Evolutionary conservation across 2,329 filamentous ascomycete species (phyloP).

Genomic region (Tolypocladium sp.): DNA sequence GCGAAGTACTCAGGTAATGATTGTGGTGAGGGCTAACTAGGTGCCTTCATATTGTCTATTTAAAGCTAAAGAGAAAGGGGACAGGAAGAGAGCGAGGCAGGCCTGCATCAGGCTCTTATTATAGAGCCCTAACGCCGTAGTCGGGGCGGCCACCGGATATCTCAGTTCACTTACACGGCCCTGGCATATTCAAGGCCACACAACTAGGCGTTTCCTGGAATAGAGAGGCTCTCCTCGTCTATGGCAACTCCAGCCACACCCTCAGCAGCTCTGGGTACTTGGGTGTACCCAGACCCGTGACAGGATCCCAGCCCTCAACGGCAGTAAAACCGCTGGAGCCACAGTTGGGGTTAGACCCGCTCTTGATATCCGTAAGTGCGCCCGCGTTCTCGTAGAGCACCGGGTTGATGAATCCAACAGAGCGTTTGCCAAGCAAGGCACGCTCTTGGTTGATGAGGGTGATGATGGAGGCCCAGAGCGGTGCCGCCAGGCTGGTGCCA

Average conservation of each 20-base stretch:
- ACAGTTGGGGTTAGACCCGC: constrained; percentile 27
- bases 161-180: no score
- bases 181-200: no score
- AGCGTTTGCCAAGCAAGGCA: constrained; percentile 19
- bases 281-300: constrained; percentile 6
- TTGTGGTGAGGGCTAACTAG: no score
- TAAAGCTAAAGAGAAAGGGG: no score
- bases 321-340: constrained; percentile 10
- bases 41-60: no score
- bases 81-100: no score
- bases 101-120: no score
- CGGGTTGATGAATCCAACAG: constrained; percentile 31
- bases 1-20: no score
- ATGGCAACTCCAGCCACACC: constrained; percentile 3
- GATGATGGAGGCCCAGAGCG: constrained; percentile 11
- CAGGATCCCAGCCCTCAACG: constrained; percentile 7
- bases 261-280: constrained; percentile 5
- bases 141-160: no score
- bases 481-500: constrained; percentile 11
- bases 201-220: no score
- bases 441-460: constrained; percentile 11
- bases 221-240: background rate
- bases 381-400: constrained; percentile 24
- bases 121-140: no score
- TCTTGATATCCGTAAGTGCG: constrained; percentile 27